These are phyloP conservation scores for Hanseniaspora singularis DNA, from an alignment of 805 yeast genomes.

Conservation along the genomic window DNA sequence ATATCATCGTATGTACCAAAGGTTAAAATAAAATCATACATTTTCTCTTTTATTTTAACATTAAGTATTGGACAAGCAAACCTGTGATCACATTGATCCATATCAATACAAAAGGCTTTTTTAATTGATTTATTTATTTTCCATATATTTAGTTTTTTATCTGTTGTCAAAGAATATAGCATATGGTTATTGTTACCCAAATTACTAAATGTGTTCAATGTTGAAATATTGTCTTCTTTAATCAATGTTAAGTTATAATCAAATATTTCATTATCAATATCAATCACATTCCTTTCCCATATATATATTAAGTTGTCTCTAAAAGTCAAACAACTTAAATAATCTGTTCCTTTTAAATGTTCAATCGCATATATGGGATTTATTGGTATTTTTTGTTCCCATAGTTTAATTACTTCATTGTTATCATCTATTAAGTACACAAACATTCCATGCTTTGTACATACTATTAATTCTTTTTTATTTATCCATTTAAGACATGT, in stretches of 20 bases:
- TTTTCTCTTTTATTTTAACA: neutral
- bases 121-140: neutral
- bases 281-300: slow-evolving; percentile 8
- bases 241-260: neutral
- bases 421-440: neutral
- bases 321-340: slow-evolving; percentile 2
- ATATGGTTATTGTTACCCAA: neutral
- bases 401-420: neutral
- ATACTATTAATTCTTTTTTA: neutral
- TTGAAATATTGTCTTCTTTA: neutral
- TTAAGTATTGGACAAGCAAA: neutral
- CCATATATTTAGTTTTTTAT: neutral
- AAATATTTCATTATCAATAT: slow-evolving; percentile 3
- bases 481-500: neutral
- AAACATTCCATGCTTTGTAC: neutral
- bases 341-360: neutral
- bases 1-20: neutral
- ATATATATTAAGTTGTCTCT: slow-evolving; percentile 6
- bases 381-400: slow-evolving; percentile 3
- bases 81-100: neutral
- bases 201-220: neutral
- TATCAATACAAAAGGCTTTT: neutral
- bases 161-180: neutral
- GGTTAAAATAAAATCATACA: neutral
- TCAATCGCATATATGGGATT: slow-evolving; percentile 1